These are phyloP conservation scores for Boletus bicolor DNA, from an alignment of 768 basidiomycete genomes.

Conservation along the genomic window DNA sequence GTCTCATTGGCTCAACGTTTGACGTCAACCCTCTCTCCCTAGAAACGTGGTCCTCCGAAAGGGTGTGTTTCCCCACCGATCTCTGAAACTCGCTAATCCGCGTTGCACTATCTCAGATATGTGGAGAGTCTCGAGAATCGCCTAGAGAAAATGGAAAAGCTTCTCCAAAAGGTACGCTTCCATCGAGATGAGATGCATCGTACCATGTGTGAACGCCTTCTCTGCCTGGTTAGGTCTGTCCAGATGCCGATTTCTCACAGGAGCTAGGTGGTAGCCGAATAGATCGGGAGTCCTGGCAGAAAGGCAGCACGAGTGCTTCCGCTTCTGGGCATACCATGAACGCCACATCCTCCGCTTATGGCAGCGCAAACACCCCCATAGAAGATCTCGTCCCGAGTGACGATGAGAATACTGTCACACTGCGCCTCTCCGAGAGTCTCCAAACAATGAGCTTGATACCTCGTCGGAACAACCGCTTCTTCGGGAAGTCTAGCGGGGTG, in stretches of 20 bases:
- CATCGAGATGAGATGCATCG: background rate
- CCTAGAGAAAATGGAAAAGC: conserved; percentile 61
- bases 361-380: background rate
- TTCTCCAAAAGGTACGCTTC: conserved; percentile 47
- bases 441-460: conserved; percentile 18
- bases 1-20: background rate
- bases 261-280: conserved; percentile 47
- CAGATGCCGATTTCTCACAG: conserved; percentile 57
- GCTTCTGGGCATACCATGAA: conserved; percentile 13
- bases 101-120: conserved; percentile 39
- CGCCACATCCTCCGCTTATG: conserved; percentile 9
- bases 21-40: background rate
- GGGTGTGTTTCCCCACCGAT: conserved; percentile 20
- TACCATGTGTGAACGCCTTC: conserved; percentile 2
- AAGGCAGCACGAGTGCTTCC: conserved; percentile 9
- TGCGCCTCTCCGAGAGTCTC: conserved; percentile 26
- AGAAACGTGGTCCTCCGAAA: conserved; percentile 43
- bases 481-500: conserved; percentile 42
- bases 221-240: conserved; percentile 50
- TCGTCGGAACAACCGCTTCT: conserved; percentile 25
- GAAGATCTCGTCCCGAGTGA: conserved; percentile 29
- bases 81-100: background rate
- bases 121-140: conserved; percentile 61
- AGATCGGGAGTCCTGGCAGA: conserved; percentile 39
- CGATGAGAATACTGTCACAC: conserved; percentile 24